Evolutionary conservation across 495 filamentous ascomycete species (phyloP), one percentile per base, ranked within the genome.

Genomic region (Lophiostoma macrostomum): DNA sequence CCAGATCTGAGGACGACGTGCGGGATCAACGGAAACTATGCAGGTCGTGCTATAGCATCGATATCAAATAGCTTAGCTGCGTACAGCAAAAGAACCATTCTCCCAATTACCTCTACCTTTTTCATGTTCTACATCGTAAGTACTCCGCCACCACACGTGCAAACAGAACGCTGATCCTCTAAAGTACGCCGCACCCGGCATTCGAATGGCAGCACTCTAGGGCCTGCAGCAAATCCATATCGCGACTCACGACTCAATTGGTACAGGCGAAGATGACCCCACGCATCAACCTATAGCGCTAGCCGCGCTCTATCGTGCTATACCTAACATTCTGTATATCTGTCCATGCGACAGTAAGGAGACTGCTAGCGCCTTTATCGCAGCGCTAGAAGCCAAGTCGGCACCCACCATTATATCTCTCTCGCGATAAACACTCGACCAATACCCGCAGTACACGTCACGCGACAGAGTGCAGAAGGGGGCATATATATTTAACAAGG

Each of bases 81-180:
- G 1, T 81, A 69, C 38, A 64, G 67, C 42, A 70, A 66, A 3
- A 71, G 70, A 50, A 79, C 76, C 1, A 71, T 80, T 53, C 60
- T 80, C 31, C 78, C 77, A 0, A 62, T 77, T 30, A 80, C 77
- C 3, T 74, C 74, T 0, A 70, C 69, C 5, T 80, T 81, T 64
- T 79, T 80, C 66, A 84, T 82, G 76, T 84, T 84, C 64, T 82
- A 80, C 62, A 65, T 81, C n/a, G n/a, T n/a, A n/a, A n/a, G n/a
- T n/a, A n/a, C n/a, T n/a, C n/a, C n/a, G n/a, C n/a, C n/a, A n/a
- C n/a, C n/a, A n/a, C n/a, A n/a, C n/a, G n/a, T n/a, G n/a, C n/a
- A n/a, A n/a, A n/a, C n/a, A n/a, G n/a, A n/a, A n/a, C n/a, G n/a
- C n/a, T n/a, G n/a, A n/a, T n/a, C n/a, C n/a, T n/a, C n/a, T n/a